phyloP scores from a whole-genome alignment of 2,329 filamentous ascomycete genomes.

The Beauveria australis region DNA sequence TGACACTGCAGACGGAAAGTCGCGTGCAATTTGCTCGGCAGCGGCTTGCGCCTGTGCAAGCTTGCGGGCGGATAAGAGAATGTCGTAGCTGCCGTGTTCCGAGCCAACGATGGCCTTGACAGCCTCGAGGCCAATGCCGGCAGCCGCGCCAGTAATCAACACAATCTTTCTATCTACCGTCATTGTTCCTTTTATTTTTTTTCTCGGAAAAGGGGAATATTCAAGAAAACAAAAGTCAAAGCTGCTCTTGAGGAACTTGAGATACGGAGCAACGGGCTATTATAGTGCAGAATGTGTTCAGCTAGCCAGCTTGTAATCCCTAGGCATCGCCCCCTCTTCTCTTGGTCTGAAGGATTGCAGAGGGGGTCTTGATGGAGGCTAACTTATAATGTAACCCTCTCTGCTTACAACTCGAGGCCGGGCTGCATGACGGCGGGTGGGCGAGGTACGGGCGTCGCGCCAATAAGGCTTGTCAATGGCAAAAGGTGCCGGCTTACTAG shows the following conservation, averaged over 20 bases:
- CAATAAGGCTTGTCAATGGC: neutral
- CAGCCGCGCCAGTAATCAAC: constrained; percentile 51
- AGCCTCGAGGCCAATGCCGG: constrained; percentile 50
- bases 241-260: neutral
- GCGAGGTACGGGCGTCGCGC: neutral
- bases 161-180: constrained; percentile 29
- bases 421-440: neutral
- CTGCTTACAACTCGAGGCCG: neutral
- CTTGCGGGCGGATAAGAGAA: constrained; percentile 47
- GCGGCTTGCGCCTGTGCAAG: constrained; percentile 42
- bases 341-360: neutral
- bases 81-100: constrained; percentile 35
- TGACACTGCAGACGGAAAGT: constrained; percentile 31
- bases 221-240: neutral
- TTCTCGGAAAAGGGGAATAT: neutral
- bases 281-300: neutral
- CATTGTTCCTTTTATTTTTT: neutral
- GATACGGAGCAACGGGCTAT: neutral
- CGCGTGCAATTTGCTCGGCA: constrained; percentile 29
- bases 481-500: neutral
- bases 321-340: neutral
- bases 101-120: constrained; percentile 46
- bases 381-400: neutral
- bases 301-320: neutral
- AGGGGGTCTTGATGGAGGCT: neutral